These are phyloP conservation scores for Fusarium luffae DNA, from an alignment of 2,329 filamentous ascomycete genomes.

Conservation along the genomic window DNA sequence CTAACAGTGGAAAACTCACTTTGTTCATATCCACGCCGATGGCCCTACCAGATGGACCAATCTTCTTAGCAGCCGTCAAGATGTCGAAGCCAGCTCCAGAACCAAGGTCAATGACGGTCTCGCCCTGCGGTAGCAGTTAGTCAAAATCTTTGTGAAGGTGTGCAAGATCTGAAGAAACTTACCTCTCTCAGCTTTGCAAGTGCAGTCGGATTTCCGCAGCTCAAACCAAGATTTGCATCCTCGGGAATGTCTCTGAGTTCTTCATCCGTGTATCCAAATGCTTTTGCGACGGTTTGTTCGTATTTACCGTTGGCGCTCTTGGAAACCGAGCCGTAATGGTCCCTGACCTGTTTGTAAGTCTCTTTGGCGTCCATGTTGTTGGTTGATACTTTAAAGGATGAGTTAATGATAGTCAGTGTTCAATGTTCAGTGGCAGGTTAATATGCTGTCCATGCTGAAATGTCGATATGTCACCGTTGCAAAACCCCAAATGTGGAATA, in stretches of 20 bases:
- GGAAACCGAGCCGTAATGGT: background rate
- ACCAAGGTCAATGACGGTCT: constrained; percentile 7
- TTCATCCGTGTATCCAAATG: constrained; percentile 8
- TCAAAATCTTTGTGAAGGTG: rapidly evolving
- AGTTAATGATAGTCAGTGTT: no score
- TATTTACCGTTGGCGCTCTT: background rate
- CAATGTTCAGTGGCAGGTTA: background rate
- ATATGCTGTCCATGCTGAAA: background rate
- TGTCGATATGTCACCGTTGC: background rate
- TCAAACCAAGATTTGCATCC: constrained; percentile 1
- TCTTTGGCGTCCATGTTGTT: background rate
- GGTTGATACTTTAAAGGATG: no score
- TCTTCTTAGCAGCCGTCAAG: background rate
- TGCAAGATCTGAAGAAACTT: no score
- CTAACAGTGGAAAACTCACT: background rate
- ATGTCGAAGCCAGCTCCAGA: constrained; percentile 10
- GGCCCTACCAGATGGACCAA: background rate
- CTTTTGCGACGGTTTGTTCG: constrained; percentile 3
- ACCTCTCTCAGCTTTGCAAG: background rate
- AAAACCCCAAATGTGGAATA: background rate
- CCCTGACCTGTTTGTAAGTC: background rate
- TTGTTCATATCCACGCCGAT: constrained; percentile 17
- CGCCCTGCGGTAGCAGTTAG: background rate
- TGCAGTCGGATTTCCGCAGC: constrained; percentile 4
- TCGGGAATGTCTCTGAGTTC: constrained; percentile 2